A percentile compares a stretch with the other conserved stretches of the same genome.
Conservation (phyloP, 495 filamentous ascomycete genomes). For the Chaetomium tenue region DNA sequence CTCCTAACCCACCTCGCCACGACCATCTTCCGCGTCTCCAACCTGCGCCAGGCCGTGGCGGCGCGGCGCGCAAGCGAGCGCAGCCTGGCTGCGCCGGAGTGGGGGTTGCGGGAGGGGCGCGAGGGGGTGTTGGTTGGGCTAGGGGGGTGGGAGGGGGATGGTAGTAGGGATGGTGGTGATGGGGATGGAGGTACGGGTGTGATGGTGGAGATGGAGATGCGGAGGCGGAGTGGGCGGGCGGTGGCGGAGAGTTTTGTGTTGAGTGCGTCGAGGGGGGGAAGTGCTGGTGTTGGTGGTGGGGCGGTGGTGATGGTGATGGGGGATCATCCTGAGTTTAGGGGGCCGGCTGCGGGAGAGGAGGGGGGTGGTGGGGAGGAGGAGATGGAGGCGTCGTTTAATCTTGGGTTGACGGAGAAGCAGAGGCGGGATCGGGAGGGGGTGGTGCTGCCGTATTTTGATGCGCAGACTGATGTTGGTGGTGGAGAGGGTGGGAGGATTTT, state of each 20-base stretch:
- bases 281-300: constrained; percentile 29
- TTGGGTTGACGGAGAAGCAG: constrained; percentile 89
- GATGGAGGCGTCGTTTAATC: constrained; percentile 69
- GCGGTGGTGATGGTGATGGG: constrained; percentile 72
- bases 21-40: constrained; percentile 47
- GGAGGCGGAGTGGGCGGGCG: constrained; percentile 73
- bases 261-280: constrained; percentile 15
- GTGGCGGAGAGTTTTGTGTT: constrained; percentile 78
- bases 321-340: constrained; percentile 65
- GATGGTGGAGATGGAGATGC: constrained; percentile 81
- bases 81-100: constrained; percentile 67
- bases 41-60: constrained; percentile 66
- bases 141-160: constrained; percentile 31
- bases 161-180: constrained; percentile 1
- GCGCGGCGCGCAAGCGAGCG: constrained; percentile 65
- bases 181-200: constrained; percentile 38
- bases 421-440: constrained; percentile 78
- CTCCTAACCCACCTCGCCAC: constrained; percentile 51
- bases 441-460: constrained; percentile 92
- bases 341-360: constrained; percentile 42
- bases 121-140: constrained; percentile 72
- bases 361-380: constrained; percentile 51
- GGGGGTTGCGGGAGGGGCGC: constrained; percentile 69
- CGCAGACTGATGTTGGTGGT: constrained; percentile 72
- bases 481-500: constrained; percentile 86